Base-by-base conservation (phyloP, 2,329 filamentous ascomycete genomes). In the Massarina eburnea region DNA sequence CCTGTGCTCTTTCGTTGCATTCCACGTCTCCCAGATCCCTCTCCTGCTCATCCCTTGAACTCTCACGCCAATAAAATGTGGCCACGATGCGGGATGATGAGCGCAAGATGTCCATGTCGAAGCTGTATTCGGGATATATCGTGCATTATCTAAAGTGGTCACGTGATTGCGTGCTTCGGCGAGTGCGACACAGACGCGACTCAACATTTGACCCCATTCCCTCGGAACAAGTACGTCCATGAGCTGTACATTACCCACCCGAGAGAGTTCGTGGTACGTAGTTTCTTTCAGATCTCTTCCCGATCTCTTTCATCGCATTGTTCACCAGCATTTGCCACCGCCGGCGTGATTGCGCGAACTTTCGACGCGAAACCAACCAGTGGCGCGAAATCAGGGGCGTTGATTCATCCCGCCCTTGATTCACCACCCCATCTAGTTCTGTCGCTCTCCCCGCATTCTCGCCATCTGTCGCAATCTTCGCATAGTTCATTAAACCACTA, bases 91-190 rank as follows among this genome's bases (percentile, higher is more conserved):
- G 59, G 82, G 2, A 46, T 37, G 8, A 46, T 38, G 20, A 32
- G 54, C 87, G 85, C 37, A 85, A 66, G 2, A 86, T 72, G 48
- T 85, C 82, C 82, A 85, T 85, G 46, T 86, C 83, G 45, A 78
- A 83, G 8, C 35, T 48, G 14, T 41, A 19, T 20, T 41, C 46
- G 24, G 6, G 24, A 10, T 10, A 7, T 26, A 26, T 26, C 24
- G 24, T 26, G 24, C 24, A 10, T 26, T 26, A 26, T 26, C 24
- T 26, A 26, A 26, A 26, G 24, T 6, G 24, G 24, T 26, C 24
- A 26, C 24, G 24, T 26, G 24, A 10, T 7, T 10, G 24, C 24
- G 24, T 26, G 24, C 6, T 10, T 26, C 6, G 24, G 24, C 24
- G 10, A 26, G 24, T 26, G 10, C 24, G 24, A 26, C 24, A 6